A percentile compares a stretch with the other conserved stretches of the same genome.
Conservation (phyloP, 192 early-diverging fungal genomes). For the Rhizophagus sp. region DNA sequence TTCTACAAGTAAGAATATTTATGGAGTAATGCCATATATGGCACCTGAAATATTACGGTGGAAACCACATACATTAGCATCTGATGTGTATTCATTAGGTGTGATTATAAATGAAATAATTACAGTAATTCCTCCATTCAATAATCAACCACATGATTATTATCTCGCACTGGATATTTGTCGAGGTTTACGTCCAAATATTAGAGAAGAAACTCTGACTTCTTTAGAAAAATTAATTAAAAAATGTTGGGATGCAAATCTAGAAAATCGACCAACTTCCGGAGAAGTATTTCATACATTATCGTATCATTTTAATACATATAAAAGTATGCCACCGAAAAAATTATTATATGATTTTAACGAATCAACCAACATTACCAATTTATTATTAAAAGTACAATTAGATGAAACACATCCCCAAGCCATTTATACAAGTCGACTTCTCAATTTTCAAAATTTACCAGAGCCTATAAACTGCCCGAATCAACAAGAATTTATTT, state of each 20-base stretch:
- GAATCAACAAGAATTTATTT: no score
- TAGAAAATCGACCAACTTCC: background rate
- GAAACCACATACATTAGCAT: background rate
- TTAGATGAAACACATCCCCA: no score
- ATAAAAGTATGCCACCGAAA: no score
- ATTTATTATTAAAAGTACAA: no score
- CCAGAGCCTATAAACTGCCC: no score
- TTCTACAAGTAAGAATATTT: background rate
- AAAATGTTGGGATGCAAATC: background rate
- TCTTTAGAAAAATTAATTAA: background rate
- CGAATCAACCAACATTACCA: background rate
- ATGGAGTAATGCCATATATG: background rate
- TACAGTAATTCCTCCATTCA: background rate
- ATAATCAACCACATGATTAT: background rate
- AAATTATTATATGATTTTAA: no score
- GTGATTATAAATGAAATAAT: background rate
- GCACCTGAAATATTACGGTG: background rate
- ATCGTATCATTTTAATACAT: no score
- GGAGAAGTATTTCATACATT: no score
- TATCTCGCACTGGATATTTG: background rate
- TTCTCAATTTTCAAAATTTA: no score
- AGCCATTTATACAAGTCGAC: no score
- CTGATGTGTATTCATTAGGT: slow-evolving; percentile 7
- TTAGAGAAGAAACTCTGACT: background rate
- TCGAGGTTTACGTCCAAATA: background rate